A percentile compares a stretch with the other conserved stretches of the same genome.
These are phyloP conservation scores for Plasmodium falciparum DNA, from an alignment of 169 alveolate species.

Conservation along the genomic window DNA sequence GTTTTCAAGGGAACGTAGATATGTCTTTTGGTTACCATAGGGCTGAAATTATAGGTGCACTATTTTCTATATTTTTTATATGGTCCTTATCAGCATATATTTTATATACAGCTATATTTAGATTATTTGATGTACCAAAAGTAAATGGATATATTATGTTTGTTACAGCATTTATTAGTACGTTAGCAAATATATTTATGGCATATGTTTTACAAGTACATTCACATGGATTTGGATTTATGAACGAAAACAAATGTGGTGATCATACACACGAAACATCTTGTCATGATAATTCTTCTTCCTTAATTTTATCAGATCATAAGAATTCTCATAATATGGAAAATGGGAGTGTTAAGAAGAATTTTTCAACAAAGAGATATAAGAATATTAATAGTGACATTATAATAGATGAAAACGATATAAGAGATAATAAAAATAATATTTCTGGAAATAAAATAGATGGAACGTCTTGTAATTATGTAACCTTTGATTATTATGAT, in stretches of 20 bases:
- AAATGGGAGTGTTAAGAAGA: neutral
- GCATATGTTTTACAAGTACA: constrained; percentile 91
- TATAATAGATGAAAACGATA: constrained; percentile 18
- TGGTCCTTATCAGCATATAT: constrained; percentile 95
- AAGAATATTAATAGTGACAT: constrained; percentile 57
- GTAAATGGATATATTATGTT: constrained; percentile 96
- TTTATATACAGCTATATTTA: constrained; percentile 93
- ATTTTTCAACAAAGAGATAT: constrained; percentile 18
- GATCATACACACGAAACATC: neutral
- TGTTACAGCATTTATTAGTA: constrained; percentile 94
- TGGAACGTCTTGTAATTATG: constrained; percentile 33
- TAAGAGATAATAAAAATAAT: constrained; percentile 10
- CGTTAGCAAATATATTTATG: constrained; percentile 92
- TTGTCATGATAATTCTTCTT: constrained; percentile 8
- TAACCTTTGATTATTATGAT: constrained; percentile 66
- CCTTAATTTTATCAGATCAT: neutral
- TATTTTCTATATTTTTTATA: constrained; percentile 92
- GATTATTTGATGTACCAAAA: constrained; percentile 88
- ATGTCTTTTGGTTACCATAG: constrained; percentile 95
- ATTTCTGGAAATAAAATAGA: constrained; percentile 17
- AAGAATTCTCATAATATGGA: neutral
- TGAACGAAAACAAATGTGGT: constrained; percentile 30
- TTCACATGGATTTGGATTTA: constrained; percentile 81
- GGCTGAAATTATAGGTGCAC: constrained; percentile 97
- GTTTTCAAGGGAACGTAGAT: constrained; percentile 89